phyloP scores from a whole-genome alignment of 1,284 basidiomycete species.

The Phylloboletellus chloephorus region DNA sequence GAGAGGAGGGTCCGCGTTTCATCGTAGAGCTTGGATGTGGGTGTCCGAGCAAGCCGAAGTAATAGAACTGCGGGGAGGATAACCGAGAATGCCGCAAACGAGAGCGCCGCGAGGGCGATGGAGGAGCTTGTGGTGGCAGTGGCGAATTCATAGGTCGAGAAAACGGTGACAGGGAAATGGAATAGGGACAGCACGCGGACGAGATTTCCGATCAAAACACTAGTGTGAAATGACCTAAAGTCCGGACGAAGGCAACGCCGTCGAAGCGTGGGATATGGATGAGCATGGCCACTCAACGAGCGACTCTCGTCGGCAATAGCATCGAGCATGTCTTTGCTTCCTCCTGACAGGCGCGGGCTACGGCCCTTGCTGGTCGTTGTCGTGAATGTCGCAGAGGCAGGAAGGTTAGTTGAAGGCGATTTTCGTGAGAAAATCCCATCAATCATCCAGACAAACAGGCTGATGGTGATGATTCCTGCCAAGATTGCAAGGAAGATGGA shows the following conservation, averaged over 20 bases:
- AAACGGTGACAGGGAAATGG: slow-evolving; percentile 90
- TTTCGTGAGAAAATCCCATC: slow-evolving; percentile 50
- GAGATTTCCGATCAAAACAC: slow-evolving; percentile 82
- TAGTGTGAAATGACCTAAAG: slow-evolving; percentile 71
- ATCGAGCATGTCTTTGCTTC: slow-evolving; percentile 50
- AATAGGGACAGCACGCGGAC: slow-evolving; percentile 86
- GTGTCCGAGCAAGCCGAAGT: slow-evolving; percentile 69
- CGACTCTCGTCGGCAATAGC: slow-evolving; percentile 49
- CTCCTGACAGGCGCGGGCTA: slow-evolving; percentile 48
- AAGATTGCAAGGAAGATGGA: slow-evolving; percentile 79
- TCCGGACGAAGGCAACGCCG: slow-evolving; percentile 57
- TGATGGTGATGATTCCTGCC: slow-evolving; percentile 65
- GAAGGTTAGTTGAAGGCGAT: slow-evolving; percentile 24
- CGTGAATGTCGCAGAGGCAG: slow-evolving; percentile 25
- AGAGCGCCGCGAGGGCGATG: slow-evolving; percentile 67
- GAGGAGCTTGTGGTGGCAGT: slow-evolving; percentile 38
- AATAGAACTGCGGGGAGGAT: slow-evolving; percentile 73
- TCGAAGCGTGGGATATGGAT: slow-evolving; percentile 28
- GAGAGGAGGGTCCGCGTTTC: slow-evolving; percentile 89
- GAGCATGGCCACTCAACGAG: slow-evolving; percentile 39
- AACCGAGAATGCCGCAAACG: slow-evolving; percentile 77
- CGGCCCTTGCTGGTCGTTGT: slow-evolving; percentile 39
- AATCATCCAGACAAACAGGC: slow-evolving; percentile 65
- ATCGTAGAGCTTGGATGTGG: slow-evolving; percentile 89
- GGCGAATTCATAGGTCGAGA: slow-evolving; percentile 65